These are phyloP conservation scores for Neurospora hispaniola DNA, from an alignment of 495 filamentous ascomycete species.

Conservation along the genomic window DNA sequence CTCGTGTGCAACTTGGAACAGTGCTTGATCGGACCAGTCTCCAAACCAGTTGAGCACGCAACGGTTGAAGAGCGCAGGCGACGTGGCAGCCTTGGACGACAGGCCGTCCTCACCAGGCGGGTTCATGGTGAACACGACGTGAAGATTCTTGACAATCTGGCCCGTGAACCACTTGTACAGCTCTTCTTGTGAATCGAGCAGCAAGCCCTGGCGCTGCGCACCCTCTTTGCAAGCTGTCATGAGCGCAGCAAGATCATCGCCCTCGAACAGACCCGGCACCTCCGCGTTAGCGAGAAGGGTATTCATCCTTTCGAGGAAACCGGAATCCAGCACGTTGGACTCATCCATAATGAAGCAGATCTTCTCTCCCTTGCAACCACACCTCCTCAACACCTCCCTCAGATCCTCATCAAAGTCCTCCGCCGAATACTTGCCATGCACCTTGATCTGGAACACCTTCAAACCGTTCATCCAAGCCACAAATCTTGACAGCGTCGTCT, in stretches of 20 bases:
- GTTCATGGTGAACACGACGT: slow-evolving; percentile 99
- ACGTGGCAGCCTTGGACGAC: slow-evolving; percentile 91
- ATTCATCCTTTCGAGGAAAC: slow-evolving; percentile 98
- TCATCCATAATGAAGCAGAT: slow-evolving; percentile 99
- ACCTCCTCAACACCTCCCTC: slow-evolving; percentile 81
- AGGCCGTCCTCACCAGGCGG: slow-evolving; percentile 84
- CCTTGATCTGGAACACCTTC: slow-evolving; percentile 98
- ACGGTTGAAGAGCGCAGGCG: slow-evolving; percentile 95
- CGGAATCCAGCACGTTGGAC: slow-evolving; percentile 94
- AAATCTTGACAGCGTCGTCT: slow-evolving; percentile 95
- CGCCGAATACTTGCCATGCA: slow-evolving; percentile 95
- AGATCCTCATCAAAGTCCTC: slow-evolving; percentile 99
- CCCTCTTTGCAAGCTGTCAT: slow-evolving; percentile 99
- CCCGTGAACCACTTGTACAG: slow-evolving; percentile 99
- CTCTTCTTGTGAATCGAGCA: slow-evolving; percentile 95
- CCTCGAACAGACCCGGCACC: slow-evolving; percentile 95
- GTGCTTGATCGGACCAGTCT: slow-evolving; percentile 97
- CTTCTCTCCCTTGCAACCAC: slow-evolving; percentile 96
- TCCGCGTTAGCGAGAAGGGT: slow-evolving; percentile 96
- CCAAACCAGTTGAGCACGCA: slow-evolving; percentile 99
- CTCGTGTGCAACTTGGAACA: slow-evolving; percentile 96
- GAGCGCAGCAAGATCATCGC: slow-evolving; percentile 86
- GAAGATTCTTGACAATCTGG: slow-evolving; percentile 96
- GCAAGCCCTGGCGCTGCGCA: slow-evolving; percentile 86
- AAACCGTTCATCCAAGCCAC: slow-evolving; percentile 99